phyloP scores from a whole-genome alignment of 805 yeast species.

The Hermanozyma aechmeae region DNA sequence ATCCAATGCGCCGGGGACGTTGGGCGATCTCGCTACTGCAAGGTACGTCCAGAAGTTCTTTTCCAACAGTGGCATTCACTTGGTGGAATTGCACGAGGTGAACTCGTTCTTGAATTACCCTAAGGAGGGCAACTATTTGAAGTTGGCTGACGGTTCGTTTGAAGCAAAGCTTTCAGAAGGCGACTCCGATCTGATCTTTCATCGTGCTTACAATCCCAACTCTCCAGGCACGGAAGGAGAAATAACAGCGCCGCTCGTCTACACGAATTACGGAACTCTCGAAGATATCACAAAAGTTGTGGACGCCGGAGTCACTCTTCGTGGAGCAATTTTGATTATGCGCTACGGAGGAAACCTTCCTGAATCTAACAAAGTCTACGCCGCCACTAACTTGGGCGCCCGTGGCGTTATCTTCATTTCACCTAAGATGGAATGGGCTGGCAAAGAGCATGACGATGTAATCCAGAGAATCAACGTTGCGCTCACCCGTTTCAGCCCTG shows the following conservation, averaged over 20 bases:
- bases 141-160: conserved; percentile 22
- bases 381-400: conserved; percentile 52
- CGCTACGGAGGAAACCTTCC: conserved; percentile 42
- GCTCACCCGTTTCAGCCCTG: conserved; percentile 52
- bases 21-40: conserved; percentile 71
- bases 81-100: conserved; percentile 41
- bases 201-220: conserved; percentile 59
- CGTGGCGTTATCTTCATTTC: conserved; percentile 61
- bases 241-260: conserved; percentile 44
- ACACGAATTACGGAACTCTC: conserved; percentile 56
- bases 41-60: conserved; percentile 55
- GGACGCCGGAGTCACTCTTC: conserved; percentile 26
- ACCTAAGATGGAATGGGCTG: conserved; percentile 12
- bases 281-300: conserved; percentile 41
- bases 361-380: conserved; percentile 25
- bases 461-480: conserved; percentile 53
- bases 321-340: conserved; percentile 48
- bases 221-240: conserved; percentile 44
- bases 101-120: conserved; percentile 64
- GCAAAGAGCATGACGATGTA: conserved; percentile 21
- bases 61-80: conserved; percentile 44
- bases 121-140: conserved; percentile 18
- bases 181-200: conserved; percentile 17
- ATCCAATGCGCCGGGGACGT: conserved; percentile 85
- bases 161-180: conserved; percentile 30